Base-by-base conservation (phyloP, 2,329 filamentous ascomycete genomes). In the Aspergillus uvarum region DNA sequence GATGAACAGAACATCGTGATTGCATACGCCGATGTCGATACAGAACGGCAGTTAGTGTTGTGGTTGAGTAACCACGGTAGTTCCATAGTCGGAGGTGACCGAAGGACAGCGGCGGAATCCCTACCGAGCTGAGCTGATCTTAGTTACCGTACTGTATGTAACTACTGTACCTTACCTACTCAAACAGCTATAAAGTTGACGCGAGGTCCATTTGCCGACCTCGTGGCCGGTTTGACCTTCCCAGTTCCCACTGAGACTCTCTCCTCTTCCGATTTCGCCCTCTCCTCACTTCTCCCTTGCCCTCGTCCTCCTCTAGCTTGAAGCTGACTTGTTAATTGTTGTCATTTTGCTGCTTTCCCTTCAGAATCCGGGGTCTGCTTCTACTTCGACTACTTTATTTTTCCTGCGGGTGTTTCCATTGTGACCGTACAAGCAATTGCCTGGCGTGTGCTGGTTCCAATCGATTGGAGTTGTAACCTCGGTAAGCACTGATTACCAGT, bases 71-170 rank as follows among this genome's bases (percentile, higher is more conserved):
- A 10, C 26, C 3, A 10, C 26, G 26, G 26, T 8, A 29, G 7
- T 29, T 10, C 8, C 26, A 2, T 8, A 29, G 26, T 66, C 64
- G 64, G 64, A 64, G 63, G 50, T 62, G 58, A 59, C 64, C 64
- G 64, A 64, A 42, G 26, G 26, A 29, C 26, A 10, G 26, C 26
- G 38, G 24, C n/a, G 42, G 42, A 42, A 53, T 59, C 26, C 26
- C 26, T 29, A 29, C 26, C 26, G 26, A 29, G 26, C 26, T 29
- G 26, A 29, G 26, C 26, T 29, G 26, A 29, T 29, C 7, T 29
- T 29, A 22, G 22, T 22, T 22, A 29, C 26, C 26, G 26, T 29
- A 29, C 26, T 29, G 26, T 29, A 29, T 7, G 26, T 7, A 29
- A 2, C 22, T 22, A 22, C 22, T 22, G 22, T 22, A 8, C 26